Evolutionary conservation across 164 flowering plant genomes (phyloP), one percentile per base, ranked within the genome.

Genomic region (Euptelea pleiosperma): DNA sequence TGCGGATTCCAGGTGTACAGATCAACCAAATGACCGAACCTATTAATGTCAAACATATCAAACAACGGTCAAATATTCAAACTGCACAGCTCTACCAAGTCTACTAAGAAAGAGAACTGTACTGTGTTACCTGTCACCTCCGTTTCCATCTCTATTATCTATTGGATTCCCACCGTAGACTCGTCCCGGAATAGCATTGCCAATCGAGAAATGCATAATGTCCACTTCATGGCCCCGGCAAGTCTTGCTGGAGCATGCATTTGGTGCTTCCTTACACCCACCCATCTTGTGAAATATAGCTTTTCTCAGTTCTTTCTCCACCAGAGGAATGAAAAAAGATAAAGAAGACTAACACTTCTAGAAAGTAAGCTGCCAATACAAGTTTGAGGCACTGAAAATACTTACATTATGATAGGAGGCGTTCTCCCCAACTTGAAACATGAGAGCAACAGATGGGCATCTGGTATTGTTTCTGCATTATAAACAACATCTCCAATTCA

Each of bases 391-490:
- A 4, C 24, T 21, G 56, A 24, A 45, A 41, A 26, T 45, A 55
- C 89, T 87, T 75, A 93, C 99, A 57, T 67, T 75, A 53, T 88
- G 96, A 60, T 93, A 93, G 25, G 99, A 42, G 34, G 97, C 97
- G 48, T 70, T 70, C 12, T 83, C 89, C 50, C 99, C 97, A 57
- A 90, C 73, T 74, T 77, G 96, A 77, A 93, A 90, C 99, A 93
- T 93, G 53, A 93, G 85, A 53, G 99, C 86, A 62, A 90, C 96
- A 49, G 99, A 93, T 35, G 99, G 95, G 58, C 99, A 93, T 70
- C 77, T 81, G 41, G 47, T 73, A 70, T 53, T 75, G 19, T 73
- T 47, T 2, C 99, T 90, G 86, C 78, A 78, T 35, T 0, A 58
- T 21, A 52, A 47, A 14, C 6, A 11, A 51, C 5, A n/a, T n/a